Conservation (phyloP, 257 asterid species). For the Rubia yunnanensis region DNA sequence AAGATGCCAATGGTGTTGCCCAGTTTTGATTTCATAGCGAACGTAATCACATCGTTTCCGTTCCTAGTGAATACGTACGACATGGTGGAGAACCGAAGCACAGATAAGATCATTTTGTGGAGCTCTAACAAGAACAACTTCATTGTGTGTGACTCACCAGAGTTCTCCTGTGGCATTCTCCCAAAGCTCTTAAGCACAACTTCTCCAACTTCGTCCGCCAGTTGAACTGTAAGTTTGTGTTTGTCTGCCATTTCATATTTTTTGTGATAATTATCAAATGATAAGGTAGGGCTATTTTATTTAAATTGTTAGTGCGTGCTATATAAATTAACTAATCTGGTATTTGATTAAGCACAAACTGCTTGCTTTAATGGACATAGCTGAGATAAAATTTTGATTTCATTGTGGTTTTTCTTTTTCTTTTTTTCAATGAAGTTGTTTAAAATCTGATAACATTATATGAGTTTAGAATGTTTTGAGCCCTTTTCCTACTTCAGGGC, state of each 20-base stretch:
- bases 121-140: slow-evolving; percentile 54
- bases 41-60: slow-evolving; percentile 55
- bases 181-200: slow-evolving; percentile 78
- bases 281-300: background rate
- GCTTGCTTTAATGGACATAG: background rate
- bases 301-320: background rate
- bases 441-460: too few relatives aligned
- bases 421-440: background rate
- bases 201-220: slow-evolving; percentile 75
- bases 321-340: too few relatives aligned
- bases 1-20: slow-evolving; percentile 18
- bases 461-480: background rate
- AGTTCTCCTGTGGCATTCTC: slow-evolving; percentile 49
- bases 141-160: too few relatives aligned
- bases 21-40: slow-evolving; percentile 41
- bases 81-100: slow-evolving; percentile 71
- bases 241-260: background rate
- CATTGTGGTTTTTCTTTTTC: background rate
- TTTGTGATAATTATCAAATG: background rate
- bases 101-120: slow-evolving; percentile 68
- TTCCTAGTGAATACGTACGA: slow-evolving; percentile 69
- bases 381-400: background rate
- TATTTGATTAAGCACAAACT: too few relatives aligned
- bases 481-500: too few relatives aligned
- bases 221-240: slow-evolving; percentile 28